Evolutionary conservation across 441 rosid species (phyloP).

Genomic region (Geranium incanum): DNA sequence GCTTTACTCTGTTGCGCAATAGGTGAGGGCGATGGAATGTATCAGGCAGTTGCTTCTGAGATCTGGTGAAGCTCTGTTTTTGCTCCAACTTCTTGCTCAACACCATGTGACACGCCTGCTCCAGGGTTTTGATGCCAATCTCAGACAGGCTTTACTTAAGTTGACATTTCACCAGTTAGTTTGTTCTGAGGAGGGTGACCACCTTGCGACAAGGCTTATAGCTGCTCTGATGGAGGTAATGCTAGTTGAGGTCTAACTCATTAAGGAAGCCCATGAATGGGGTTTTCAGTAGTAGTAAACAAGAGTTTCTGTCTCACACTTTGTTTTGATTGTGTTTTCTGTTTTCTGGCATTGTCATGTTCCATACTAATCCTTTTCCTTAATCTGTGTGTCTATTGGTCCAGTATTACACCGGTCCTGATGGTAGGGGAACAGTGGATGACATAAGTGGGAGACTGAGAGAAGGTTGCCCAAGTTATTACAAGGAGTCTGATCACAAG

Average conservation of each 20-base stretch:
- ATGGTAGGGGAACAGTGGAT: slow-evolving; percentile 95
- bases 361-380: slow-evolving; percentile 16
- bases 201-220: slow-evolving; percentile 74
- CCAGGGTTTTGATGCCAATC: slow-evolving; percentile 68
- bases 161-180: slow-evolving; percentile 87
- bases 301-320: neutral
- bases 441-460: slow-evolving; percentile 73
- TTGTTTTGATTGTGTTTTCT: slow-evolving; percentile 13
- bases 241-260: slow-evolving; percentile 7
- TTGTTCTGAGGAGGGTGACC: slow-evolving; percentile 94
- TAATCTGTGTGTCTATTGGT: slow-evolving; percentile 16
- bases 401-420: slow-evolving; percentile 91
- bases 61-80: slow-evolving; percentile 91
- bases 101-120: slow-evolving; percentile 75
- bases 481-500: slow-evolving; percentile 92
- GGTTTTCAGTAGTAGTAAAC: neutral
- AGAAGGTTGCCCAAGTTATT: slow-evolving; percentile 96
- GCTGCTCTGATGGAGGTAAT: slow-evolving; percentile 86
- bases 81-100: slow-evolving; percentile 84
- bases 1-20: slow-evolving; percentile 17
- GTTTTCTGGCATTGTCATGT: slow-evolving; percentile 9
- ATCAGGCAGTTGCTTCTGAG: slow-evolving; percentile 90
- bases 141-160: slow-evolving; percentile 55
- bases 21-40: slow-evolving; percentile 98
- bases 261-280: neutral